phyloP scores from a whole-genome alignment of 768 basidiomycete species.

The Lactarius pseudohatsudake region DNA sequence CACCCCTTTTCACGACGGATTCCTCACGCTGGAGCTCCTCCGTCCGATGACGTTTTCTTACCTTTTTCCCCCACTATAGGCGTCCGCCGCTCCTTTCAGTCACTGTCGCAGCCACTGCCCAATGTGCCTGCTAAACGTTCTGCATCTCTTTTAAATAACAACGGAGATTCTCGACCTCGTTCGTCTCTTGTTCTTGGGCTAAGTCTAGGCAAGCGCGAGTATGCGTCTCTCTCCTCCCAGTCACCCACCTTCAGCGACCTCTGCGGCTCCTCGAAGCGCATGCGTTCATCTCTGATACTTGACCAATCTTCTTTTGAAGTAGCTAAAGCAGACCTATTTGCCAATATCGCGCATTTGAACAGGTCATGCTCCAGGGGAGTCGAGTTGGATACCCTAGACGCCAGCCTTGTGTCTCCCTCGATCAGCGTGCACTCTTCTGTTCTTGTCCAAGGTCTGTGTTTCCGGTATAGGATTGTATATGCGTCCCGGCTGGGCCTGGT shows the following conservation, averaged over 20 bases:
- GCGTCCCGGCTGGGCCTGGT: no score
- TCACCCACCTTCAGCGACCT: conserved; percentile 42
- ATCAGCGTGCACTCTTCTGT: background rate
- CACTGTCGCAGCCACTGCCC: background rate
- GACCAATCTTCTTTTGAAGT: conserved; percentile 39
- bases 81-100: background rate
- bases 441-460: conserved; percentile 9
- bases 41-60: conserved; percentile 3
- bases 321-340: conserved; percentile 32
- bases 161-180: background rate
- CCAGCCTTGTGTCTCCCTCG: background rate
- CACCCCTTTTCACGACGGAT: conserved; percentile 8
- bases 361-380: conserved; percentile 1
- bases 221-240: conserved; percentile 12
- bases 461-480: background rate
- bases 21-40: background rate
- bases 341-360: conserved; percentile 15
- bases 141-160: conserved; percentile 15
- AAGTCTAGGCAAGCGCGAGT: conserved; percentile 21
- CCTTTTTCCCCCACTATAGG: background rate
- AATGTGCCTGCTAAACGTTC: conserved; percentile 17
- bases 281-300: conserved; percentile 43
- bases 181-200: conserved; percentile 6
- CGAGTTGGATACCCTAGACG: conserved; percentile 4
- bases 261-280: conserved; percentile 43